Conservation (phyloP, 2,329 filamentous ascomycete species). For the Gnomoniopsis smithogilvyi region DNA sequence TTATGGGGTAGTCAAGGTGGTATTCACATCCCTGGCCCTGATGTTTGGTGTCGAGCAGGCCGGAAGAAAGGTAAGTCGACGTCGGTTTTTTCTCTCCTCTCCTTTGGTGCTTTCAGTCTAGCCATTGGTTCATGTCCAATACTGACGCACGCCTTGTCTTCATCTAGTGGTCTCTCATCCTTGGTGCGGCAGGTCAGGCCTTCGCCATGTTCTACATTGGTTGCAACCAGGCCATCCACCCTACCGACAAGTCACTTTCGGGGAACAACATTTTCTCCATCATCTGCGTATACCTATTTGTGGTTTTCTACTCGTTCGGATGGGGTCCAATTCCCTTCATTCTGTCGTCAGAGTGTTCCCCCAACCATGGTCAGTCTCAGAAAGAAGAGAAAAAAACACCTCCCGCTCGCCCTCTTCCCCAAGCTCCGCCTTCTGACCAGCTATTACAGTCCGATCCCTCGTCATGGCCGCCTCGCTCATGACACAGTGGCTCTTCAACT, state of each 20-base stretch:
- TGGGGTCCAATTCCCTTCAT: conserved; percentile 27
- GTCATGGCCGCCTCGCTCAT: conserved; percentile 23
- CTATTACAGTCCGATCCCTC: conserved; percentile 20
- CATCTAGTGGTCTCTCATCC: conserved; percentile 43
- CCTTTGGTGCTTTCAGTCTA: no score
- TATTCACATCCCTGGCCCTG: conserved; percentile 26
- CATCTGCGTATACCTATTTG: conserved; percentile 42
- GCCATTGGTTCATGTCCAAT: no score
- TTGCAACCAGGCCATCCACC: conserved; percentile 27
- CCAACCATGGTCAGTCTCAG: conserved; percentile 19
- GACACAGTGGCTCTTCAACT: conserved; percentile 35
- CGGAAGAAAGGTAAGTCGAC: conserved; percentile 10
- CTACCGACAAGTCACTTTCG: conserved; percentile 25
- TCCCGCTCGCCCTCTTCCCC: no score
- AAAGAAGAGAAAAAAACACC: no score
- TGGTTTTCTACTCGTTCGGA: conserved; percentile 29
- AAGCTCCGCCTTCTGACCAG: background rate
- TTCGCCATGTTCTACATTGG: conserved; percentile 42
- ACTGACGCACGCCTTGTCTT: no score
- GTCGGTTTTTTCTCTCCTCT: conserved; percentile 30
- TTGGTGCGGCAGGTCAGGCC: conserved; percentile 36
- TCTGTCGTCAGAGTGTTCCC: conserved; percentile 23
- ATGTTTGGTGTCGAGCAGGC: conserved; percentile 18
- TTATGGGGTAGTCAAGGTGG: conserved; percentile 70
- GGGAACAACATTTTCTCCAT: conserved; percentile 45